Evolutionary conservation across 352 stramenopile genomes (phyloP).

Genomic region (Plasmopara muralis): DNA sequence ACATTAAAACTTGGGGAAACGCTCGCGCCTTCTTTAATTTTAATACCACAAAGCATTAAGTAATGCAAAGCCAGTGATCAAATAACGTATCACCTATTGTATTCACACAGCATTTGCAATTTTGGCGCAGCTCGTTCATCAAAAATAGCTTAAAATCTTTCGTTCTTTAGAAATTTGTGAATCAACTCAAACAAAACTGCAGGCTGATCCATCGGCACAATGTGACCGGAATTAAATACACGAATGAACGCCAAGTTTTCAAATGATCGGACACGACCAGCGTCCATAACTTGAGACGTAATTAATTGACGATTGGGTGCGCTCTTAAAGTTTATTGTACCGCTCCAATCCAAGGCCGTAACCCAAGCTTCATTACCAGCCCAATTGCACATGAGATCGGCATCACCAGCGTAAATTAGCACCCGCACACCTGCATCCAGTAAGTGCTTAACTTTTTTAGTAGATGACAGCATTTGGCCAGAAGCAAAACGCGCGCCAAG

Average conservation of each 20-base stretch:
- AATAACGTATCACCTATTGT: too few species aligned
- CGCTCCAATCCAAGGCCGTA: conserved; percentile 87
- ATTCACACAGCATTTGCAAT: too few species aligned
- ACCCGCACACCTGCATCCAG: conserved; percentile 68
- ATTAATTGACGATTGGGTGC: conserved; percentile 30
- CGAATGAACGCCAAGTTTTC: conserved; percentile 89
- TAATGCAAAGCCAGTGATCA: too few species aligned
- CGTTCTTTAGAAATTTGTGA: conserved; percentile 78
- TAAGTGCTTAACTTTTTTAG: conserved; percentile 77
- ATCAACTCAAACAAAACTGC: conserved; percentile 88
- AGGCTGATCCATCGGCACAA: conserved; percentile 92
- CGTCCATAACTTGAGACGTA: conserved; percentile 18
- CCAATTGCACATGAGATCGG: conserved; percentile 98
- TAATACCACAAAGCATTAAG: too few species aligned
- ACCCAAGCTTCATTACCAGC: conserved; percentile 95
- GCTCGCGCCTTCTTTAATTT: too few species aligned
- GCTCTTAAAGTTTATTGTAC: conserved; percentile 80
- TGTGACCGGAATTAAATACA: conserved; percentile 92
- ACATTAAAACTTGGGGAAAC: too few species aligned
- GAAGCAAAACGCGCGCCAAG: conserved; percentile 87
- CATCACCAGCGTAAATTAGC: conserved; percentile 95
- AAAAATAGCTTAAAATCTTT: conserved; percentile 26
- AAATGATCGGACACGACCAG: conserved; percentile 42
- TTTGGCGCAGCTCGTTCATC: too few species aligned
- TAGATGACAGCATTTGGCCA: conserved; percentile 95